These are phyloP conservation scores for Neurospora sp. DNA, from an alignment of 495 filamentous ascomycete genomes.

Conservation along the genomic window DNA sequence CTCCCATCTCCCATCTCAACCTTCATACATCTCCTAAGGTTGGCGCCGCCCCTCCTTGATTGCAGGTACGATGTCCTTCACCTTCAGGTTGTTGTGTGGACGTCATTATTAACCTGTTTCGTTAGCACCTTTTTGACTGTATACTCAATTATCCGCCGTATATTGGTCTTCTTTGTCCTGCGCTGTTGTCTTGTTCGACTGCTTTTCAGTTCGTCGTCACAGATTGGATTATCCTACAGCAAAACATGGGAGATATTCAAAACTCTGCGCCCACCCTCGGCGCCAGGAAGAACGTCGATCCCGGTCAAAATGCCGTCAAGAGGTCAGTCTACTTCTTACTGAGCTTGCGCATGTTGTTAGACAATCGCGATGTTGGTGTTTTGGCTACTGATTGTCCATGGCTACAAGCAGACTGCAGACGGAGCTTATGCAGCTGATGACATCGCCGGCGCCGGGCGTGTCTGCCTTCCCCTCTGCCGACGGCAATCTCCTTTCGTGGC, in stretches of 20 bases:
- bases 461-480: constrained; percentile 89
- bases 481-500: constrained; percentile 85
- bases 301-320: constrained; percentile 67
- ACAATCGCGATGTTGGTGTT: neutral
- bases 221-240: neutral
- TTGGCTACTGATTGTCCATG: neutral
- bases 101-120: constrained; percentile 14
- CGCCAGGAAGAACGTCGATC: constrained; percentile 44
- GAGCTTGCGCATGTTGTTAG: neutral
- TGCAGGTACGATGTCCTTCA: neutral
- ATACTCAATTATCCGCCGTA: neutral
- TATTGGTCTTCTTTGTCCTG: constrained; percentile 5
- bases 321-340: constrained; percentile 39
- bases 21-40: neutral
- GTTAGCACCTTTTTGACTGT: neutral
- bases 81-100: neutral
- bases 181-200: constrained; percentile 1
- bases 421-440: constrained; percentile 97
- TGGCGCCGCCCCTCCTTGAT: neutral
- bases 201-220: neutral
- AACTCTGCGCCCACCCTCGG: constrained; percentile 55
- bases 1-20: neutral
- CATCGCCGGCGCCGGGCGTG: constrained; percentile 81
- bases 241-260: constrained; percentile 55
- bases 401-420: constrained; percentile 52